Evolutionary conservation across 768 basidiomycete genomes (phyloP).

Genomic region (Hygrocybe punicea): DNA sequence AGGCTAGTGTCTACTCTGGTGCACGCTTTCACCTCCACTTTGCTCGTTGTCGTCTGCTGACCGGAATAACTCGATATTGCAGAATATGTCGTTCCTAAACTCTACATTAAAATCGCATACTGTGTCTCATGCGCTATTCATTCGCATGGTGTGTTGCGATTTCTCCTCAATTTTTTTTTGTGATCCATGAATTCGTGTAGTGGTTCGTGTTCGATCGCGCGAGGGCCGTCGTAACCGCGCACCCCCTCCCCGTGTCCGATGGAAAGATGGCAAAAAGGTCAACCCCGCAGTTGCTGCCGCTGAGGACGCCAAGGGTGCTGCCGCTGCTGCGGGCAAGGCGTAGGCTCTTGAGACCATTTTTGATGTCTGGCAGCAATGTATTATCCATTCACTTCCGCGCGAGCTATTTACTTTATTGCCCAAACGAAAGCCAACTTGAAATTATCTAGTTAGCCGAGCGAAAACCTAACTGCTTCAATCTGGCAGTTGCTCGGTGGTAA

Average conservation of each 20-base stretch:
- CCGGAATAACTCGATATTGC: background rate
- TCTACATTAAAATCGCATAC: constrained; percentile 98
- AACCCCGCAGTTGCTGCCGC: constrained; percentile 94
- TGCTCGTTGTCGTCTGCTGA: background rate
- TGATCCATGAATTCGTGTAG: constrained; percentile 39
- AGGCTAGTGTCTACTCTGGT: constrained; percentile 92
- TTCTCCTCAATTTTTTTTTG: constrained; percentile 1
- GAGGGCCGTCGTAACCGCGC: constrained; percentile 96
- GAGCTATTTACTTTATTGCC: background rate
- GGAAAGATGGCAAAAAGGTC: constrained; percentile 95
- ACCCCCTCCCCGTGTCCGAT: constrained; percentile 91
- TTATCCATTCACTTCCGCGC: too few relatives aligned
- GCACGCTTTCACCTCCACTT: constrained; percentile 25
- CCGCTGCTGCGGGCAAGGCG: constrained; percentile 49
- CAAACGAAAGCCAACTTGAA: too few relatives aligned
- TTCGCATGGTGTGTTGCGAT: constrained; percentile 77
- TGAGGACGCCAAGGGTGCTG: constrained; percentile 74
- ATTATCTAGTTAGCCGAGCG: too few relatives aligned
- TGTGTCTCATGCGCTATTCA: constrained; percentile 99
- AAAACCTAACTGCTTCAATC: too few relatives aligned
- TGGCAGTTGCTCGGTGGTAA: too few relatives aligned
- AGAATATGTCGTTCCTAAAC: constrained; percentile 96
- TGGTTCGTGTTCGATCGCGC: constrained; percentile 96
- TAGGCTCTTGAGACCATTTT: constrained; percentile 25
- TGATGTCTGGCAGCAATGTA: background rate